A percentile compares a stretch with the other conserved stretches of the same genome.
phyloP scores from a whole-genome alignment of 345 rosid species.

The Cardamine occulta region DNA sequence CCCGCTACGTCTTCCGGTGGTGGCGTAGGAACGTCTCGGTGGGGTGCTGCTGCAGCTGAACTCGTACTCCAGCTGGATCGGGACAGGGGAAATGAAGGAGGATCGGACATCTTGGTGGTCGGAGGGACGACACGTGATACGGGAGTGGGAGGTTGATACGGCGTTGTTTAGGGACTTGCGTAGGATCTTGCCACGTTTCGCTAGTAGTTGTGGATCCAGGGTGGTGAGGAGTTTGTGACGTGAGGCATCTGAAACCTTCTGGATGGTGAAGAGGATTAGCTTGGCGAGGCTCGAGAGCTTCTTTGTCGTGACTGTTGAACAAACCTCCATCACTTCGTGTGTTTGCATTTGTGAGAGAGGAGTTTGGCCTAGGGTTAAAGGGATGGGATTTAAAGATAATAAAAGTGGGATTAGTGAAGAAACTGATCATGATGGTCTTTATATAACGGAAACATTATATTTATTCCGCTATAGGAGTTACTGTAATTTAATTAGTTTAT shows the following conservation, averaged over 20 bases:
- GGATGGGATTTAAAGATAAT: constrained; percentile 33
- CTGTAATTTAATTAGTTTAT: neutral
- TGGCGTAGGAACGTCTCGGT: constrained; percentile 47
- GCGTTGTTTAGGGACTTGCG: constrained; percentile 45
- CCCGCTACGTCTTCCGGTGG: constrained; percentile 49
- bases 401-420: constrained; percentile 36
- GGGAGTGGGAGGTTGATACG: constrained; percentile 48
- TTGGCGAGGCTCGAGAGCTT: constrained; percentile 39
- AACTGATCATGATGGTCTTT: constrained; percentile 39
- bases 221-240: constrained; percentile 40
- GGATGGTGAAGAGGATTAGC: constrained; percentile 41
- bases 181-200: constrained; percentile 45
- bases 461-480: constrained; percentile 24
- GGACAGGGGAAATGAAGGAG: constrained; percentile 68
- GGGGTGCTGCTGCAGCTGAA: constrained; percentile 99
- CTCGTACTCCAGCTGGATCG: constrained; percentile 68
- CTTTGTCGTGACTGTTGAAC: constrained; percentile 45
- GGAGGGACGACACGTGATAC: constrained; percentile 71
- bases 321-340: constrained; percentile 40
- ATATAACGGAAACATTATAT: constrained; percentile 37
- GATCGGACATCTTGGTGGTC: constrained; percentile 51
- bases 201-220: constrained; percentile 37
- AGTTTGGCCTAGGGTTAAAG: constrained; percentile 20
- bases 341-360: constrained; percentile 27
- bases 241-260: constrained; percentile 42